Evolutionary conservation across 805 yeast genomes (phyloP).

Genomic region (Wickerhamiella nectarea): DNA sequence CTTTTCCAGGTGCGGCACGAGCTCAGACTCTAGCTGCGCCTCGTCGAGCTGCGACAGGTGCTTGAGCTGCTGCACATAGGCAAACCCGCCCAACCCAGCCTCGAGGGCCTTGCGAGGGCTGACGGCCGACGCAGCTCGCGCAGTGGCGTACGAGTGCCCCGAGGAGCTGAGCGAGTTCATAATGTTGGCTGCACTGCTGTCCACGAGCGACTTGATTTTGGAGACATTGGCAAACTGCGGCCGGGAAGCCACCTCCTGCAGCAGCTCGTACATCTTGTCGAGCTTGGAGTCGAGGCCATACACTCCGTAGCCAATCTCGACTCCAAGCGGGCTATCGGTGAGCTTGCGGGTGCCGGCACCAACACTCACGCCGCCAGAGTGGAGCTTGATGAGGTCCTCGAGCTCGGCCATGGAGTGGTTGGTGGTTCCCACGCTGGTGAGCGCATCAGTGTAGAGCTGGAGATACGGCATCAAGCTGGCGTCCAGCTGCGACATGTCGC

Average conservation of each 20-base stretch:
- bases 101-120: slow-evolving; percentile 45
- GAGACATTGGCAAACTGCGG: slow-evolving; percentile 56
- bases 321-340: slow-evolving; percentile 14
- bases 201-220: slow-evolving; percentile 60
- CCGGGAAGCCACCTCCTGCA: slow-evolving; percentile 51
- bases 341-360: slow-evolving; percentile 20
- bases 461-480: slow-evolving; percentile 49
- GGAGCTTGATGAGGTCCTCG: slow-evolving; percentile 68
- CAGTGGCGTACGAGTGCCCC: slow-evolving; percentile 75
- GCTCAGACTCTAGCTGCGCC: slow-evolving; percentile 36
- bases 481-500: slow-evolving; percentile 47
- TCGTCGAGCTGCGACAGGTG: slow-evolving; percentile 40
- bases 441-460: slow-evolving; percentile 63
- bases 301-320: slow-evolving; percentile 13
- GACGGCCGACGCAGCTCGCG: slow-evolving; percentile 49
- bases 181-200: slow-evolving; percentile 62
- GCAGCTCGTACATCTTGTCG: slow-evolving; percentile 44
- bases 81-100: slow-evolving; percentile 60
- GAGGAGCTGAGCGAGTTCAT: slow-evolving; percentile 67
- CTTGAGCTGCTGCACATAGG: slow-evolving; percentile 58
- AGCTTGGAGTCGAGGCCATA: slow-evolving; percentile 43
- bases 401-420: slow-evolving; percentile 58
- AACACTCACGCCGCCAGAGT: slow-evolving; percentile 77
- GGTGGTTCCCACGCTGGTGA: slow-evolving; percentile 78
- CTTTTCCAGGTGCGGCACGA: slow-evolving; percentile 45